Evolutionary conservation across 169 alveolate species (phyloP).

Genomic region (Eimeria zaria): DNA sequence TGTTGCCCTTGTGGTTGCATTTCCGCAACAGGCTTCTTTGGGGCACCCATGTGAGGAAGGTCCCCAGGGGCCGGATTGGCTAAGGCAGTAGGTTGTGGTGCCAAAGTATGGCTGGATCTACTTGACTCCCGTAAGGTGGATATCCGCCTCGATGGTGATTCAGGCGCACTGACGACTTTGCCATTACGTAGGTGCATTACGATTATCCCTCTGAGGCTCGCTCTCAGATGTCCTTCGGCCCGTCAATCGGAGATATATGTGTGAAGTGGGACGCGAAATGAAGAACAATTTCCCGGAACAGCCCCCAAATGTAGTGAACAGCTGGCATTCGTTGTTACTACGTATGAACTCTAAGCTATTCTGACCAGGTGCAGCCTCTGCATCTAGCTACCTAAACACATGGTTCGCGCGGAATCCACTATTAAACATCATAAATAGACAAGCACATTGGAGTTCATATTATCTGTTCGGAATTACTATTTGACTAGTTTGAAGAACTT

Average conservation of each 20-base stretch:
- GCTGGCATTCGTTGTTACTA: no score
- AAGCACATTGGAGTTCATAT: no score
- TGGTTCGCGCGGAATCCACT: no score
- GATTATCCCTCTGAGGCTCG: neutral
- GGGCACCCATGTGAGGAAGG: neutral
- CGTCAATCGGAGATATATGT: neutral
- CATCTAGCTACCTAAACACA: no score
- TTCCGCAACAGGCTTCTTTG: neutral
- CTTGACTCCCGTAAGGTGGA: conserved; percentile 1
- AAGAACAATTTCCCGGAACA: no score
- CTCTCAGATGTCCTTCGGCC: neutral
- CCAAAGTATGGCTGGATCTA: neutral
- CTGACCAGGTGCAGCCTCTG: no score
- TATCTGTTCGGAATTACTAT: no score
- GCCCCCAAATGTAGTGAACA: neutral
- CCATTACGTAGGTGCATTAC: neutral
- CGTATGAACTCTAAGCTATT: no score
- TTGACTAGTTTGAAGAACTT: no score
- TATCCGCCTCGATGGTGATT: neutral
- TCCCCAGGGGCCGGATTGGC: neutral
- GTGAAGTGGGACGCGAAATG: neutral
- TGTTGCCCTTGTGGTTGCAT: neutral
- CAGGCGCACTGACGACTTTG: neutral
- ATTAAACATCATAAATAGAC: no score
- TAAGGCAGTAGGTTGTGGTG: neutral